Base-by-base conservation (phyloP, 2,329 filamentous ascomycete species). In the Neofusicoccum laricinum region DNA sequence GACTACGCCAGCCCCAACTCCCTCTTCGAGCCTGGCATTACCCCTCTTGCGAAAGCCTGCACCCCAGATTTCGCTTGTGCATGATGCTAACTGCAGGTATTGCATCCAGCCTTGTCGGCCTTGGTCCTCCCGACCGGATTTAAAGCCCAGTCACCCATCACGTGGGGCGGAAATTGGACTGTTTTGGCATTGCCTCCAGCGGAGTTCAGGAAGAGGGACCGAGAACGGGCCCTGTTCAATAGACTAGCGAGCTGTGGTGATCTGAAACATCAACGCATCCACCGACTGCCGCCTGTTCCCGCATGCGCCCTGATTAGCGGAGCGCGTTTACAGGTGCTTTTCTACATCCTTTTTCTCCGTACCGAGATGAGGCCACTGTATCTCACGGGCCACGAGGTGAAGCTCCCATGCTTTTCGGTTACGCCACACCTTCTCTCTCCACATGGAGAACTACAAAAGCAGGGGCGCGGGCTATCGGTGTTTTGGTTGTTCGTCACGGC, bases 261-360 rank as follows among this genome's bases (percentile, higher is more conserved):
- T 43, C 41, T 59, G 55, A 59, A 59, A 59, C 55, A 59, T 46
- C 55, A 59, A 46, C 41, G 38, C 25, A 25, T 19, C 30, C n/a
- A 12, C 55, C 40, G 40, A 2, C 11, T 36, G 43, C 40, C 41
- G 55, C 30, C 41, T 19, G 25, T 45, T 59, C 12, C 55, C 55
- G 55, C 55, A 15, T 45, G 41, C 55, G 8, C 49, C 55, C 55
- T 48, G 55, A 45, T 59, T 59, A 34, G 55, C 41, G 41, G 41
- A 46, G 41, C 41, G 7, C 19, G 41, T 59, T 59, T 46, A 59
- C 40, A 59, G 40, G 15, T 46, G 17, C 55, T 46, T 41, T 19
- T 21, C 21, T 12, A 14, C 55, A 21, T 59, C 55, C 55, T 46
- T 59, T 59, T 59, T 59, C 41, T 59, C 55, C 55, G 55, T 59